Evolutionary conservation across 306 rosid genomes (phyloP), one percentile per base, ranked within the genome.

Genomic region (Sophora flavescens): DNA sequence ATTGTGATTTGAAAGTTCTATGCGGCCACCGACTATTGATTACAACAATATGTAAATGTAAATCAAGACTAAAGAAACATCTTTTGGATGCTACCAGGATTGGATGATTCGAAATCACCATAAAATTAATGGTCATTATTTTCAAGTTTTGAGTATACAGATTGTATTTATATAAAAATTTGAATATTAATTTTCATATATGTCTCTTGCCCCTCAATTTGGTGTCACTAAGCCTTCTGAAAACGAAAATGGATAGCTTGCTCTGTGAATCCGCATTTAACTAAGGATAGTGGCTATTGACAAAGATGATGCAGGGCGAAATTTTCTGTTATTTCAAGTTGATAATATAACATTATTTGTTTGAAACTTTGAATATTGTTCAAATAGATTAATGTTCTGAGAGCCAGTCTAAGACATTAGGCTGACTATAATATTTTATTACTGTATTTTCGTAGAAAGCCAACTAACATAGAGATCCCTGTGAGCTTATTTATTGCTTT

Each of bases 401-500:
- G 57, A n/a, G n/a, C n/a, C n/a, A 32, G 39, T 14, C 6, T 59
- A 15, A 66, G 16, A 17, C 67, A 63, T 26, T 59, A 70, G 72
- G 53, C 74, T 16, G 47, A 64, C 30, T 9, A 41, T 14, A 52
- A 52, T 6, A 39, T 15, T 66, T 16, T 16, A 42, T 35, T 17
- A 8, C 5, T 44, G 64, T 61, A 32, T n/a, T 69, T 18, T 15
- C 30, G 63, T 65, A 65, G 54, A n/a, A 83, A 52, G 74, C 33
- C 11, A 18, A 15, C 48, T 83, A 33, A 9, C 61, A 50, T 67
- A 44, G 35, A 62, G 76, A 14, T 26, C 53, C 30, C 8, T 45
- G 28, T 38, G 61, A 59, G 44, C 50, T 61, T 4, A 38, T 45
- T 32, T 35, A 9, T 78, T 65, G 63, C 52, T 77, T 14, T 18